Base-by-base conservation (phyloP, 805 yeast species). In the Ogataea neopini region DNA sequence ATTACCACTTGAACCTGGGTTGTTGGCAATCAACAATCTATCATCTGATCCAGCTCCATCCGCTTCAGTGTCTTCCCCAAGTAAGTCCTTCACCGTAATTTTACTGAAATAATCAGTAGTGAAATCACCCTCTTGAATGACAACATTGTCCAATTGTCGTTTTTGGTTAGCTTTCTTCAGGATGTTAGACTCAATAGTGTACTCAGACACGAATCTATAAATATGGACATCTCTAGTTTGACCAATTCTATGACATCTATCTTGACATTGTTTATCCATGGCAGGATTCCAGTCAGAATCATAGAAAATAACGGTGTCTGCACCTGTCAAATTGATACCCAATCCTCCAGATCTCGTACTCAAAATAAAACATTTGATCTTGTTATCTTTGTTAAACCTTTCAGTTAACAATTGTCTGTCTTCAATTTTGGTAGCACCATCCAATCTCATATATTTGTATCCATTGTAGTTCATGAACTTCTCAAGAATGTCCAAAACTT, bases 201-300 rank as follows among this genome's bases (percentile, higher is more conserved):
- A 89, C 69, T 94, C 99, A 22, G 96, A 87, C 20, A 94, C 98
- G 67, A 94, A 86, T 51, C 99, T 75, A 71, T 95, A 94, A 48
- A 94, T 94, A 66, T 94, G 99, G 29, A 94, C 99, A 64, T 94
- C 99, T 61, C 99, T 77, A 14, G 96, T 89, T 67, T 94, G 99
- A 6, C 99, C 99, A 65, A 94, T 94, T 74, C 99, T 85, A 66
- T 94, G 99, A 70, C 98, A 94, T 67, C 99, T 83, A 69, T 94
- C 99, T 68, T 94, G 99, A 70, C 99, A 94, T 69, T 94, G 99
- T 63, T 90, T 89, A 66, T 94, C 99, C 97, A 94, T 94, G 1
- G 98, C 96, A 2, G 99, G 99, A 63, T 94, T 94, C 99, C 99
- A 92, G 68, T 92, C 99, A 2, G 97, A 89, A 68, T 94, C 99